Evolutionary conservation across 768 basidiomycete species (phyloP), one percentile per base, ranked within the genome.

Genomic region (Naematelia encephala): DNA sequence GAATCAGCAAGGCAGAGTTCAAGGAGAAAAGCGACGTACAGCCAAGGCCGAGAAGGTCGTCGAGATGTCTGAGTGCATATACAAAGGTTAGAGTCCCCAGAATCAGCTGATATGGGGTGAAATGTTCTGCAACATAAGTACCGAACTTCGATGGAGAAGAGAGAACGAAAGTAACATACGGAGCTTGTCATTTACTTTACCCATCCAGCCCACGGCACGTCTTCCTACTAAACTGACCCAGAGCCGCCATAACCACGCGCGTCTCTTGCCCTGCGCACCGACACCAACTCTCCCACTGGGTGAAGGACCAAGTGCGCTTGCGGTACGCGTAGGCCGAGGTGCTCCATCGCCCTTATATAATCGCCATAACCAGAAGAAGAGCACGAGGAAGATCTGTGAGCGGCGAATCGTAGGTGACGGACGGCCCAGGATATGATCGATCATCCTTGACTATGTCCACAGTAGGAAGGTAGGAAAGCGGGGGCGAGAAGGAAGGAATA

Each of bases 91-190:
- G 79, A 0, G 91, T 90, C 66, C 84, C 88, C 56, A 91, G 82
- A 51, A 97, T 83, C 68, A 97, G 82, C 72, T 99, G 93, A 87
- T 91, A 99, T n/a, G 96, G 96, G 0, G 92, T 88, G 80, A 91
- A 94, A 21, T 85, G 85, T 71, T 82, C 87, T 91, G 54, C 21
- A n/a, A 1, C 16, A 10, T 44, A 42, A 49, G 43, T 16, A 49
- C 39, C n/a, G n/a, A n/a, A n/a, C n/a, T n/a, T n/a, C n/a, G 30
- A 4, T 25, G 22, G 16, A 29, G 48, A 26, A 27, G 26, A 27
- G 13, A 27, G 30, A 42, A 56, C 12, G 27, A 25, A 44, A 34
- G 27, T 8, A 13, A 26, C 73, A 61, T 57, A 76, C 76, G 63
- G 21, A 77, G 51, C 28, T 59, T 57, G 11, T 66, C 52, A 59